Conservation (phyloP, 2,329 filamentous ascomycete species). For the Aspergillus sp. region DNA sequence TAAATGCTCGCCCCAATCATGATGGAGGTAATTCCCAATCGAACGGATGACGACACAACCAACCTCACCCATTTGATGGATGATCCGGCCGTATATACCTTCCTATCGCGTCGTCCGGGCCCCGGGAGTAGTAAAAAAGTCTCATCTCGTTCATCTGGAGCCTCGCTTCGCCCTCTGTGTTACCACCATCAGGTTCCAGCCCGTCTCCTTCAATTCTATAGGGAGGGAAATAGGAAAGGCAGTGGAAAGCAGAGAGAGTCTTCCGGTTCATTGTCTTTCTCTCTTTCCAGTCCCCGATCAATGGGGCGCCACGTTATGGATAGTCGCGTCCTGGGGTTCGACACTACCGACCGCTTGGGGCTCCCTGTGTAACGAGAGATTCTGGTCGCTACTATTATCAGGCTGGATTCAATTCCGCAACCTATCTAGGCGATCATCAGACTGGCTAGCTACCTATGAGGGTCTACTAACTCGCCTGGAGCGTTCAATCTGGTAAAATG, state of each 20-base stretch:
- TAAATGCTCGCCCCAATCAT: not conserved
- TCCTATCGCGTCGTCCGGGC: constrained; percentile 1
- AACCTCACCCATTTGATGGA: not conserved
- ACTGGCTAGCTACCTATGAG: not conserved
- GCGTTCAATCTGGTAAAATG: too few species aligned
- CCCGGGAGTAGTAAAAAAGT: not conserved
- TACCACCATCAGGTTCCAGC: not conserved
- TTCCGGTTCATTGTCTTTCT: not conserved
- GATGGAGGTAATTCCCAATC: constrained; percentile 3
- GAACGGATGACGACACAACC: constrained; percentile 5
- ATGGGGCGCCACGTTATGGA: constrained; percentile 9
- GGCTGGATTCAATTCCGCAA: not conserved
- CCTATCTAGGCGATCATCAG: not conserved
- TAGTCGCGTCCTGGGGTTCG: not conserved
- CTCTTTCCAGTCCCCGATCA: not conserved
- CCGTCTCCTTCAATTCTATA: not conserved
- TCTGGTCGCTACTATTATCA: not conserved
- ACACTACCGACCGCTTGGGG: constrained; percentile 4
- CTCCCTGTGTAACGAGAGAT: constrained; percentile 5
- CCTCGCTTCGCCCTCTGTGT: not conserved
- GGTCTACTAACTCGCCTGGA: not conserved
- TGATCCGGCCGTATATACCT: not conserved
- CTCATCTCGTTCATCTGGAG: not conserved
- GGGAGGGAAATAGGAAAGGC: too few species aligned
- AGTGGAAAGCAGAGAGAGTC: not conserved